These are phyloP conservation scores for Dactylorhiza incarnata DNA, from an alignment of 106 monocot genomes.

Conservation along the genomic window DNA sequence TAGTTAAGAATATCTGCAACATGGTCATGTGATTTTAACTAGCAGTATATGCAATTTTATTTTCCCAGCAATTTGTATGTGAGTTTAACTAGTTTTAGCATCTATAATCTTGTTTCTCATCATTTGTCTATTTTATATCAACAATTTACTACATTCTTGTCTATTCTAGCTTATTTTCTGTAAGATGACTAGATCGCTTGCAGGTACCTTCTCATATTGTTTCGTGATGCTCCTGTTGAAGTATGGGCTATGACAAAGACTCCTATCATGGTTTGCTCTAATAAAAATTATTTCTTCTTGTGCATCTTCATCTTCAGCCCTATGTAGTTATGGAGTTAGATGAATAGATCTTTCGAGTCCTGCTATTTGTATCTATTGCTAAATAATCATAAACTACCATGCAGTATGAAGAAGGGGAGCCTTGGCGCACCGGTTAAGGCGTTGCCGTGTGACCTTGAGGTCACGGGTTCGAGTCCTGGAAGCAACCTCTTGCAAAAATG, in stretches of 20 bases:
- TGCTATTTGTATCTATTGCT: neutral
- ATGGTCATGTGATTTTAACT: no score
- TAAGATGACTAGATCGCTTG: constrained; percentile 15
- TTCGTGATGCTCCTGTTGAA: constrained; percentile 99
- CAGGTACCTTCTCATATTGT: constrained; percentile 96
- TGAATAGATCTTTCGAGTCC: neutral
- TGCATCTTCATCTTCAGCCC: neutral
- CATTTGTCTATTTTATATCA: no score
- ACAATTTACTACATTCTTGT: neutral
- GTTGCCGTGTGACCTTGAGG: no score
- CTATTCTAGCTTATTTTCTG: neutral
- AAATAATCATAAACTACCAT: neutral
- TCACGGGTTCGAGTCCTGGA: no score
- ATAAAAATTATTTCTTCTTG: neutral
- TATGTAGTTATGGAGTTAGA: neutral
- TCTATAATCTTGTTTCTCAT: no score
- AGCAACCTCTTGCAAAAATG: no score
- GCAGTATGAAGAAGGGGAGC: neutral
- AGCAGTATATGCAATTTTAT: no score
- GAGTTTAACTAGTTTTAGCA: no score
- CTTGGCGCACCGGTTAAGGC: no score
- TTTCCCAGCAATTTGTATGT: no score
- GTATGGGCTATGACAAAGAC: constrained; percentile 99
- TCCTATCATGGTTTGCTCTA: constrained; percentile 80
- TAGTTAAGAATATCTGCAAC: no score